Percentiles rank a stretch among this genome's conserved stretches.
phyloP scores from a whole-genome alignment of 148 eudicot genomes.

The Beta vulgaris region DNA sequence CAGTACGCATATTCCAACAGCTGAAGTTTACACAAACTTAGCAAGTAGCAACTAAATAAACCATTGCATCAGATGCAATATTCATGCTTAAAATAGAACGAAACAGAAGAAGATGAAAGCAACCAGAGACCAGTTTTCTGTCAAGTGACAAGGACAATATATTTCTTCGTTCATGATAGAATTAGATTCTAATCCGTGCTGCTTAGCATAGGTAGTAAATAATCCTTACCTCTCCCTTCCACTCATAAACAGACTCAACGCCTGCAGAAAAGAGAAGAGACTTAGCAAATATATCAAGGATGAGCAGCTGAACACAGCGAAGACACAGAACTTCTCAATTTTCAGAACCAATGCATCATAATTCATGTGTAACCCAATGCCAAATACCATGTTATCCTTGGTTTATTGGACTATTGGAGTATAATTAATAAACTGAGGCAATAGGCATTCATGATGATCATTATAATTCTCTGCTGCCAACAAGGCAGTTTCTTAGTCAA shows the following conservation, averaged over 20 bases:
- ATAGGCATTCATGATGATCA: neutral
- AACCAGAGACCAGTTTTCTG: neutral
- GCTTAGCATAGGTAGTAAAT: neutral
- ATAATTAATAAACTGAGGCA: neutral
- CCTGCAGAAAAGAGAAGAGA: slow-evolving; percentile 45
- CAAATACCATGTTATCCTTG: neutral
- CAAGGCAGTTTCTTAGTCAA: neutral
- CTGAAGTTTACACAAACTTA: neutral
- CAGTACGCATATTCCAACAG: neutral
- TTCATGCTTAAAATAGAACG: neutral
- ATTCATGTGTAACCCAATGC: neutral
- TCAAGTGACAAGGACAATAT: neutral
- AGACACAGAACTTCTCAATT: neutral
- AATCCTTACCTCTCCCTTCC: slow-evolving; percentile 80
- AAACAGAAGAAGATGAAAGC: neutral
- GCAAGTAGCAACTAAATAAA: neutral
- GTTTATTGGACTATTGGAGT: too few relatives aligned
- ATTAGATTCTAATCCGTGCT: neutral
- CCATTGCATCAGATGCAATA: neutral
- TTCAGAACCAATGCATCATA: neutral
- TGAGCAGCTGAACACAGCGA: neutral
- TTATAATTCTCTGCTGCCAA: neutral
- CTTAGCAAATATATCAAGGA: neutral
- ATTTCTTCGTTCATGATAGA: neutral
- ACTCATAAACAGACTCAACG: slow-evolving; percentile 79